Evolutionary conservation across 257 asterid species (phyloP).

Genomic region (Knoxia roxburghii): DNA sequence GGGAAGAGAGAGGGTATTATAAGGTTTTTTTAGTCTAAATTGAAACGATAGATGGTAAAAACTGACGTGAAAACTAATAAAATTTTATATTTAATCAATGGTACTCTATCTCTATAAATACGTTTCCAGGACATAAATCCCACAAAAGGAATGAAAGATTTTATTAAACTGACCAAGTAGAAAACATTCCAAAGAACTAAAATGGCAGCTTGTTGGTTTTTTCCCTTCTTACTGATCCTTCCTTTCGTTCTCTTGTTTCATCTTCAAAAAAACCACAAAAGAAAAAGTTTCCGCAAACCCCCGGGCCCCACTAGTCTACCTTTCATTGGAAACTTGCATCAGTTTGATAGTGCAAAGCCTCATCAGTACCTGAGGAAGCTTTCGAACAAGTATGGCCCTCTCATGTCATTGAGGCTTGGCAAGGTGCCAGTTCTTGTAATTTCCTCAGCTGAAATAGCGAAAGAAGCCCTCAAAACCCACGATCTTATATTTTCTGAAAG

Average conservation of each 20-base stretch:
- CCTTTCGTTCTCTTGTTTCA: too few species aligned
- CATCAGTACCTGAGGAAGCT: background rate
- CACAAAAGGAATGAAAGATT: background rate
- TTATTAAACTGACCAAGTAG: background rate
- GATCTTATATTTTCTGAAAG: background rate
- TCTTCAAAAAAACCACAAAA: background rate
- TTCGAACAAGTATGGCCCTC: background rate
- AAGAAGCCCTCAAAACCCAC: conserved; percentile 9
- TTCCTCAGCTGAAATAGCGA: background rate
- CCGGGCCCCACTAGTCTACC: conserved; percentile 2
- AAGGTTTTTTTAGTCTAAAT: too few species aligned
- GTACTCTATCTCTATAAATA: too few species aligned
- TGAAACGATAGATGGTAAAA: too few species aligned
- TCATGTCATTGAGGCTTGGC: background rate
- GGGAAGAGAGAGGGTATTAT: too few species aligned
- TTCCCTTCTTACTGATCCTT: background rate
- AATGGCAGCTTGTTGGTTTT: background rate
- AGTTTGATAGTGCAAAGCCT: background rate
- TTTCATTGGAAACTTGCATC: conserved; percentile 3
- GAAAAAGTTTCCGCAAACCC: background rate
- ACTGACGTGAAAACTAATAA: too few species aligned
- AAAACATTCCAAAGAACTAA: too few species aligned
- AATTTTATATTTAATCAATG: too few species aligned
- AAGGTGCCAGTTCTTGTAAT: background rate
- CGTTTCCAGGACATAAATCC: too few species aligned